Percentiles rank a stretch among this genome's conserved stretches.
Conservation (phyloP, 352 stramenopile genomes). For the Globisporangium abappressorium region DNA sequence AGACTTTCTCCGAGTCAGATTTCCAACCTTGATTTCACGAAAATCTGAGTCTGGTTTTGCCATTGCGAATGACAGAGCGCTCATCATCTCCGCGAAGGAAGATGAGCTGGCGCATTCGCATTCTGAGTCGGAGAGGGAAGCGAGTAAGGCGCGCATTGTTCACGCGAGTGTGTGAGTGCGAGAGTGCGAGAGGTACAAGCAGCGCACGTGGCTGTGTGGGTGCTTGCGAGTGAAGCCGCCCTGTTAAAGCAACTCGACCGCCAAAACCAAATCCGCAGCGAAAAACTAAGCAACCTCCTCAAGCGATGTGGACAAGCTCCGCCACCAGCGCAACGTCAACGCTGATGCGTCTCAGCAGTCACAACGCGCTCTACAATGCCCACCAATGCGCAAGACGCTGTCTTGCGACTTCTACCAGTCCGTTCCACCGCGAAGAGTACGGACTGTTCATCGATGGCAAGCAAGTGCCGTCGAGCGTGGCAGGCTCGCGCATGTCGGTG, state of each 20-base stretch:
- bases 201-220: background rate
- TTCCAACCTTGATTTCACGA: too few species aligned
- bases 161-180: background rate
- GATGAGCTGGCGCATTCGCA: constrained; percentile 1
- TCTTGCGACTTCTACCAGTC: constrained; percentile 4
- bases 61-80: background rate
- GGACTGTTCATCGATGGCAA: constrained; percentile 44
- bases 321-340: background rate
- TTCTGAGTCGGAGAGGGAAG: constrained; percentile 6
- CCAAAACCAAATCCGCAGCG: constrained; percentile 2
- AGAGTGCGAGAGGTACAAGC: background rate
- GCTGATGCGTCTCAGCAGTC: background rate
- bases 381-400: background rate
- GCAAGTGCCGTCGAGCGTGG: constrained; percentile 27
- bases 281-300: background rate
- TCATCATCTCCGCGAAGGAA: background rate
- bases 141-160: constrained; percentile 9
- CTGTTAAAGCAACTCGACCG: background rate
- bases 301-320: constrained; percentile 2
- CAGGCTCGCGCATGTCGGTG: constrained; percentile 23
- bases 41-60: background rate
- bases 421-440: constrained; percentile 33
- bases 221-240: background rate
- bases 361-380: background rate
- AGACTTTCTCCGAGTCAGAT: too few species aligned